phyloP scores from a whole-genome alignment of 805 yeast genomes.

The Hanseniaspora thailandica region DNA sequence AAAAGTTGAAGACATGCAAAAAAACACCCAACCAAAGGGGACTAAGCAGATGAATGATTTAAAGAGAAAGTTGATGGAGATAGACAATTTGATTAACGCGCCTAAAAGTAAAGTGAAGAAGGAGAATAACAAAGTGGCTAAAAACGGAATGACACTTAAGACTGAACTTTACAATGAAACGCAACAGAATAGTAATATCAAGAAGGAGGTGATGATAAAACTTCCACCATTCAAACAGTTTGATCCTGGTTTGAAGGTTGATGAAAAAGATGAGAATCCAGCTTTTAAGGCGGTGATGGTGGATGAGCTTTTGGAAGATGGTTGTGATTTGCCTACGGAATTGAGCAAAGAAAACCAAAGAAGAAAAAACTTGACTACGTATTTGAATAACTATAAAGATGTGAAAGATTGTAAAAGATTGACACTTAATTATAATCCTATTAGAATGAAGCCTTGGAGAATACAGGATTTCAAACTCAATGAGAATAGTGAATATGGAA shows the following conservation, averaged over 20 bases:
- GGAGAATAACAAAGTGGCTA: background rate
- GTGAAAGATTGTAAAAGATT: background rate
- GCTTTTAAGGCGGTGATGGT: background rate
- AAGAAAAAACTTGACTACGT: background rate
- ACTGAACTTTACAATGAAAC: background rate
- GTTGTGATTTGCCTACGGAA: background rate
- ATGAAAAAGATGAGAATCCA: background rate
- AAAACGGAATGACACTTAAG: background rate
- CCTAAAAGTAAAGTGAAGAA: background rate
- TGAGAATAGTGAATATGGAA: constrained; percentile 2
- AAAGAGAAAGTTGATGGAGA: background rate
- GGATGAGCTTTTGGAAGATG: background rate
- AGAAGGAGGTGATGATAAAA: background rate
- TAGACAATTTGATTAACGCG: background rate
- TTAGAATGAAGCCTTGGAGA: constrained; percentile 13
- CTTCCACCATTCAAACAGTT: background rate
- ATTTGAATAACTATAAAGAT: background rate
- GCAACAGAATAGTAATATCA: background rate
- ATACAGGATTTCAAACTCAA: constrained; percentile 12
- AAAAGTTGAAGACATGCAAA: background rate
- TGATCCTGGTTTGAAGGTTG: background rate
- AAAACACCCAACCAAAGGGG: background rate
- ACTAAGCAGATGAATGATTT: background rate
- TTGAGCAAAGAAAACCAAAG: background rate
- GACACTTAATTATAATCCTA: constrained; percentile 9